Evolutionary conservation across 176 grass and related monocot species (phyloP).

Genomic region (Avena eriantha): DNA sequence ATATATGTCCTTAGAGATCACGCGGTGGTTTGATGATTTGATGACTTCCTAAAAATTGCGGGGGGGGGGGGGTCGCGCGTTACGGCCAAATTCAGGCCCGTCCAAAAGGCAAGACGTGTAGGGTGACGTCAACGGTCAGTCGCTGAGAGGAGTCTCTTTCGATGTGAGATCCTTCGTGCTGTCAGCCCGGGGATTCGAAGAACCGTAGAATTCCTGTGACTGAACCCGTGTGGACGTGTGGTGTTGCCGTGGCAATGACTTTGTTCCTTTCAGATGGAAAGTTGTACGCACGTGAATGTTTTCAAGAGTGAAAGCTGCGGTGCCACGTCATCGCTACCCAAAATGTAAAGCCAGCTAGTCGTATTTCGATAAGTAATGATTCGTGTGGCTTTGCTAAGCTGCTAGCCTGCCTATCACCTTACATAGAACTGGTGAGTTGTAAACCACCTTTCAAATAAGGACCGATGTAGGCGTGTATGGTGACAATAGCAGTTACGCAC

Average conservation of each 20-base stretch:
- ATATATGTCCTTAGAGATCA: too few relatives aligned
- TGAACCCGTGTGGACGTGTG: neutral
- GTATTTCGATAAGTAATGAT: neutral
- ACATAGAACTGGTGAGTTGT: neutral
- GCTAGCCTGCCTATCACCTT: neutral
- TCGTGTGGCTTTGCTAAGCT: neutral
- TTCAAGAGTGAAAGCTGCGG: neutral
- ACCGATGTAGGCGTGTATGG: neutral
- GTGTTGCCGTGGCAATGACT: neutral
- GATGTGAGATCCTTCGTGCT: slow-evolving; percentile 35
- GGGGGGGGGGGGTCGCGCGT: too few relatives aligned
- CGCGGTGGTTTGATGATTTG: too few relatives aligned
- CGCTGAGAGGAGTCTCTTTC: neutral
- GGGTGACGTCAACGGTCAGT: slow-evolving; percentile 46
- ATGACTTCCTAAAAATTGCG: too few relatives aligned
- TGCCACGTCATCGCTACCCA: neutral
- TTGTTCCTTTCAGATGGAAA: neutral
- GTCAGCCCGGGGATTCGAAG: slow-evolving; percentile 11
- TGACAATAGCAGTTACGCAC: neutral
- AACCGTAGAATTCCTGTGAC: neutral
- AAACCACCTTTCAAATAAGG: neutral
- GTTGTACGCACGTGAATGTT: neutral
- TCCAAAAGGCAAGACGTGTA: slow-evolving; percentile 61
- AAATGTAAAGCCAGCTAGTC: neutral
- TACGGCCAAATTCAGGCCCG: neutral